Evolutionary conservation across 2,329 filamentous ascomycete species (phyloP), one percentile per base, ranked within the genome.

Genomic region (Colletotrichum chrysophilum): DNA sequence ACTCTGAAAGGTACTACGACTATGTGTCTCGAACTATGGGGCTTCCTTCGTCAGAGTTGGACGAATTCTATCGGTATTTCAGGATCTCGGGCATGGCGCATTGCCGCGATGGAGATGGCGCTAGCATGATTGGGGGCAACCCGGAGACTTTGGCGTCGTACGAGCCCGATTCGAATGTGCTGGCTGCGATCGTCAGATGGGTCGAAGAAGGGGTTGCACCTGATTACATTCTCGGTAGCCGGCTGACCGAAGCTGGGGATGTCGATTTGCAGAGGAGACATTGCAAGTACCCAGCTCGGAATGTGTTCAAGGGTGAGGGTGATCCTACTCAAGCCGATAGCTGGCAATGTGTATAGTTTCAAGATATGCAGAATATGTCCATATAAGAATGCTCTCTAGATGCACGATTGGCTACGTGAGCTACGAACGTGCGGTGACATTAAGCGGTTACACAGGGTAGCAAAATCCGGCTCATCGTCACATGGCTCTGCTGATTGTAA

Each of bases 61-160:
- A 77, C 12, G 86, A 88, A 18, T 89, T 89, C 79, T 91, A 89
- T 80, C 80, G 84, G 3, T 84, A 89, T 77, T 91, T 91, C 79
- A 80, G 83, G 5, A 85, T 90, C 7, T 88, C 89, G 2, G 89
- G 89, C 1, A 87, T 90, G 83, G 83, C 81, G 5, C 89, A 91
- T 78, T 91, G 90, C 71, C 16, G 62, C 30, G 86, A 86, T 3
- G 90, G 90, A 10, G 81, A 80, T 2, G 89, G 89, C 1, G 88
- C 88, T 0, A 84, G 79, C 76, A 77, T 78, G 18, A 68, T 85
- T 8, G 82, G 84, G 0, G 68, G 62, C 71, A 80, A 68, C 36
- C 75, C 30, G n/a, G 78, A 38, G 58, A 78, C 34, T 3, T 56
- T 62, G 21, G 55, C 62, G 9, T 72, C 68, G 0, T 78, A 79